phyloP scores from a whole-genome alignment of 495 filamentous ascomycete genomes.

The Podospora fimiseda region DNA sequence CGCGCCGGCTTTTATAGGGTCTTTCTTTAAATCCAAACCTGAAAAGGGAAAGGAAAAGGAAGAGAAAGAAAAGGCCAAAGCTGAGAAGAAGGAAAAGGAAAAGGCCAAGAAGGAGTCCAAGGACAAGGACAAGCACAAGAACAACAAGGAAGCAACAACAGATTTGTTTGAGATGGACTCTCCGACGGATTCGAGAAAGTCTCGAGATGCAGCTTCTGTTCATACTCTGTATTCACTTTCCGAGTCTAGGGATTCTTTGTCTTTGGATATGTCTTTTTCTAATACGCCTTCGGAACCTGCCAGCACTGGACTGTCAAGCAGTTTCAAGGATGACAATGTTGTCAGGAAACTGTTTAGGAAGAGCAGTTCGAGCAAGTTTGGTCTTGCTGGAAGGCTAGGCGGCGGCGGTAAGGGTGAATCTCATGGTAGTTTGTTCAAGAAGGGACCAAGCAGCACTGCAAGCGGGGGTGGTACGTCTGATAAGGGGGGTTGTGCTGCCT shows the following conservation, averaged over 20 bases:
- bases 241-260: slow-evolving; percentile 65
- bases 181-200: slow-evolving; percentile 56
- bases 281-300: slow-evolving; percentile 58
- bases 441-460: slow-evolving; percentile 45
- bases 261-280: slow-evolving; percentile 59
- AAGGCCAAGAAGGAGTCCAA: slow-evolving; percentile 23
- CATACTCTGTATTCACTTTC: slow-evolving; percentile 58
- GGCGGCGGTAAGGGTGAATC: slow-evolving; percentile 54
- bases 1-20: slow-evolving; percentile 44
- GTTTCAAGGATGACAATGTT: slow-evolving; percentile 44
- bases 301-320: slow-evolving; percentile 31
- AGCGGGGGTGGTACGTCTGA: slow-evolving; percentile 40
- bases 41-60: slow-evolving; percentile 36
- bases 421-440: slow-evolving; percentile 52
- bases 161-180: slow-evolving; percentile 39
- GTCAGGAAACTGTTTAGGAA: slow-evolving; percentile 73
- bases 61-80: slow-evolving; percentile 20
- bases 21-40: slow-evolving; percentile 37
- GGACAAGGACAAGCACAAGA: slow-evolving; percentile 21
- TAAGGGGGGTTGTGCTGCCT: slow-evolving; percentile 29
- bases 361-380: slow-evolving; percentile 74
- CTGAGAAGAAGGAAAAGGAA: slow-evolving; percentile 28
- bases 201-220: slow-evolving; percentile 42
- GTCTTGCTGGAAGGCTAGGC: slow-evolving; percentile 56
- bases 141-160: slow-evolving; percentile 30